Evolutionary conservation across 1,284 basidiomycete genomes (phyloP), one percentile per base, ranked within the genome.

Genomic region (Paramarasmius palmivorus): DNA sequence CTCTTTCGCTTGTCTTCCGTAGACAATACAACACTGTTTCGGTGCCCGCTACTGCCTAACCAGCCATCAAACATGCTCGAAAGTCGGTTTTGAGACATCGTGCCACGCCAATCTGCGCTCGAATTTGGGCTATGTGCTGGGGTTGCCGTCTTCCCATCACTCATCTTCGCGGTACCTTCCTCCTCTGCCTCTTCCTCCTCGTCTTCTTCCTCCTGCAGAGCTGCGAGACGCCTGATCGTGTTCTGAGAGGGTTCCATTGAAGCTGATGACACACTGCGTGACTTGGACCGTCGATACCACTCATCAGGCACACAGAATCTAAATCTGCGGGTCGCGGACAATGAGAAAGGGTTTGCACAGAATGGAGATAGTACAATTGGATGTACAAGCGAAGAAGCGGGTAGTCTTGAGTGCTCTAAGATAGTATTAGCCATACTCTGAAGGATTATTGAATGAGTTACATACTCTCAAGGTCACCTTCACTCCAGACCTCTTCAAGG

Each of bases 231-330:
- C 41, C 70, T 70, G 44, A 82, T 68, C 0, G 81, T 83, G 8
- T 73, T 70, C 29, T 83, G 77, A 2, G 80, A 82, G 12, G 81
- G 78, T 42, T 74, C 74, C 22, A 73, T 63, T 3, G 75, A 79
- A 7, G 71, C 63, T 14, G 75, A 74, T 9, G 79, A 75, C 0
- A 77, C 62, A 25, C 68, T 73, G 1, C 82, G 78, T 15, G 83
- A 77, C 53, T 78, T 86, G 32, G 81, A 82, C 15, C 88, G 79
- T 46, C 86, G 82, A 65, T 85, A 91, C 89, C 89, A 91, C 65
- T 88, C 84, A 45, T 90, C 86, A 1, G 89, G 89, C 10, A 92
- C 80, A 58, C 84, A 88, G 54, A 90, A 77, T 29, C 77, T 76
- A 63, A 87, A 81, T 4, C 55, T 58, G 15, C 76, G 76, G 17